Evolutionary conservation across 2,329 filamentous ascomycete genomes (phyloP).

Genomic region (Emmonsiellopsis sp.): DNA sequence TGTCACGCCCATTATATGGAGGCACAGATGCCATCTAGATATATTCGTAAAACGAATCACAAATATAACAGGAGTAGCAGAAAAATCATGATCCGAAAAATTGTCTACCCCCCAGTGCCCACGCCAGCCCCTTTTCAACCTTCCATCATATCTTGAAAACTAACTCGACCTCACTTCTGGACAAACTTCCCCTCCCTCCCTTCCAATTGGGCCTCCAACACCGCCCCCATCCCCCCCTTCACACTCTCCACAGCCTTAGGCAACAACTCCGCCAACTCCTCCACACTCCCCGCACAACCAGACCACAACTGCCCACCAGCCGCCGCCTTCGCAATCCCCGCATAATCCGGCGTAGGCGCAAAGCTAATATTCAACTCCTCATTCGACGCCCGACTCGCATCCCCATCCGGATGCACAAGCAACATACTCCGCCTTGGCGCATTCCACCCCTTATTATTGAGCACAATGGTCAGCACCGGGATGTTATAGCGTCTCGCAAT

Average conservation of each 20-base stretch:
- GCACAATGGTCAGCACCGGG: slow-evolving; percentile 55
- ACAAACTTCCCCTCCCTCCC: slow-evolving; percentile 47
- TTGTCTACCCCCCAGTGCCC: too few relatives aligned
- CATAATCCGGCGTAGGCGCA: slow-evolving; percentile 55
- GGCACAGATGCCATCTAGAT: too few relatives aligned
- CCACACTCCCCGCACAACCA: slow-evolving; percentile 46
- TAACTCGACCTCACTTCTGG: slow-evolving; percentile 14
- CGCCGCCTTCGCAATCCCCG: slow-evolving; percentile 58
- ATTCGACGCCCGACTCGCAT: slow-evolving; percentile 52
- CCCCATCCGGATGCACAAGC: slow-evolving; percentile 56
- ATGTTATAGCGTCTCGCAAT: slow-evolving; percentile 57
- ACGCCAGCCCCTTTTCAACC: too few relatives aligned
- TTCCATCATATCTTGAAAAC: too few relatives aligned
- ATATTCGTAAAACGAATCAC: too few relatives aligned
- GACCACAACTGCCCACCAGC: slow-evolving; percentile 54
- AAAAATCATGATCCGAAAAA: not conserved
- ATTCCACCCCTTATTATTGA: slow-evolving; percentile 66
- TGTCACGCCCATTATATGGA: too few relatives aligned
- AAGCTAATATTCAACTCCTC: slow-evolving; percentile 59
- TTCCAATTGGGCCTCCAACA: slow-evolving; percentile 52
- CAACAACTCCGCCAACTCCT: slow-evolving; percentile 45
- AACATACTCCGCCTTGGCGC: slow-evolving; percentile 52
- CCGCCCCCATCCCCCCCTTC: slow-evolving; percentile 46
- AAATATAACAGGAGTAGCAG: not conserved
- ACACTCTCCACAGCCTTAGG: slow-evolving; percentile 52